Base-by-base conservation (phyloP, 495 filamentous ascomycete genomes). In the Hypoxylon cercidicola region DNA sequence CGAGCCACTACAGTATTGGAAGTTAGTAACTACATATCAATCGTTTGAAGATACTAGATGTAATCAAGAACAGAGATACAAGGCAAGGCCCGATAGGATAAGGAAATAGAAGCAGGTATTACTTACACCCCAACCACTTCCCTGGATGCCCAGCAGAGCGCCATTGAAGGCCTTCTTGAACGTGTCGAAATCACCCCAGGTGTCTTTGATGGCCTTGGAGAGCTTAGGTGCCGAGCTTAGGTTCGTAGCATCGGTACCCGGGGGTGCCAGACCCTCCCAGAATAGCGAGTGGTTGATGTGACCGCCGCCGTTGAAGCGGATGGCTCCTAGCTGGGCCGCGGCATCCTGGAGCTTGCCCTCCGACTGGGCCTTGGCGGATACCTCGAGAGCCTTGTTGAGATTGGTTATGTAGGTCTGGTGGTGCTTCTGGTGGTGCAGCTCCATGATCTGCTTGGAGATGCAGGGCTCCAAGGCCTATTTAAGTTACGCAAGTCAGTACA, bases 361-460 rank as follows among this genome's bases (percentile, higher is more conserved):
- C 1, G 73, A 66, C 10, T 72, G 55, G 37, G 88, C 87, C 16
- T 79, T 72, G n/a, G 75, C 73, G 56, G 85, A 81, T 46, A 83
- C 79, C 63, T 84, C 78, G 39, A 82, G 71, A 15, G 86, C 85
- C 35, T 81, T 79, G 78, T 92, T 92, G 58, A 89, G 84, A 64
- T 85, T 88, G 71, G 80, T 89, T 59, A 92, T 85, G 74, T 92
- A 92, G 60, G 89, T 85, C 66, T 88, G 78, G 78, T 92, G 89
- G 74, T 92, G 89, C 72, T 88, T 89, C 69, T 68, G 78, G 79
- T 92, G 86, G 74, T 92, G 89, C 39, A 92, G 80, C 81, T 96
- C 91, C 94, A 98, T 98, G 81, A 98, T 97, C 79, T 94, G 87
- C 73, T 89, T 90, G 53, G 88, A 92, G 80, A 98, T 93, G 77